Base-by-base conservation (phyloP, 1,284 basidiomycete species). In the Ustilago xerochloae region DNA sequence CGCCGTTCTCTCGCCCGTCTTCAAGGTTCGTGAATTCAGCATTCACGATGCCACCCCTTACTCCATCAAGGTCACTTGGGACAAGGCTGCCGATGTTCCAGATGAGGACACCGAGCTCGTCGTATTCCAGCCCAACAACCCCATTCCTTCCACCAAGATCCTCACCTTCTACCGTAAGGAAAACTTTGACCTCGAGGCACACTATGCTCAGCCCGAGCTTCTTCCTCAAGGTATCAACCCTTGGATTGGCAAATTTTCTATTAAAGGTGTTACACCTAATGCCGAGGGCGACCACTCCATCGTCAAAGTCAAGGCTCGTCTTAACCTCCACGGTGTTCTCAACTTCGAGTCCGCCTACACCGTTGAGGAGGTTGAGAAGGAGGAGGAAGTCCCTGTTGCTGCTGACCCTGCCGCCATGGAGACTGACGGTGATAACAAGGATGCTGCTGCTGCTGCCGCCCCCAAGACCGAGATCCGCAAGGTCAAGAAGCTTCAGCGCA, bases 121-220 rank as follows among this genome's bases (percentile, higher is more conserved):
- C 38, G 81, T 83, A 50, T 84, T 84, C 80, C 68, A 77, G 65
- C 78, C 77, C 56, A 84, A 83, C 78, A 84, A 84, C 77, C 82
- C 82, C 29, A 80, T 83, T 57, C 82, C 82, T 33, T 84, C 82
- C 26, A 84, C 82, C 71, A 84, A 84, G 78, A 82, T 84, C 55
- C 77, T 84, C 45, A 84, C 82, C 33, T 84, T 84, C 77, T 84
- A 84, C 79, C 80, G 82, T 67, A 84, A 84, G 79, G 80, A 83
- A 53, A 80, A 80, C 56, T 84, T 84, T 56, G 71, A 73, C 38
- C 76, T 84, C 51, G 74, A 82, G 62, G 82, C 80, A 4, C 66
- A 77, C 58, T 84, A 84, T 67, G 77, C 81, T 41, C 46, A 75
- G 30, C 75, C 79, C 32, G 72, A 74, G 7, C 57, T 60, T 57